A percentile compares a stretch with the other conserved stretches of the same genome.
Evolutionary conservation across 176 grass and related monocot species (phyloP).

Genomic region (Zoysia pacifica): DNA sequence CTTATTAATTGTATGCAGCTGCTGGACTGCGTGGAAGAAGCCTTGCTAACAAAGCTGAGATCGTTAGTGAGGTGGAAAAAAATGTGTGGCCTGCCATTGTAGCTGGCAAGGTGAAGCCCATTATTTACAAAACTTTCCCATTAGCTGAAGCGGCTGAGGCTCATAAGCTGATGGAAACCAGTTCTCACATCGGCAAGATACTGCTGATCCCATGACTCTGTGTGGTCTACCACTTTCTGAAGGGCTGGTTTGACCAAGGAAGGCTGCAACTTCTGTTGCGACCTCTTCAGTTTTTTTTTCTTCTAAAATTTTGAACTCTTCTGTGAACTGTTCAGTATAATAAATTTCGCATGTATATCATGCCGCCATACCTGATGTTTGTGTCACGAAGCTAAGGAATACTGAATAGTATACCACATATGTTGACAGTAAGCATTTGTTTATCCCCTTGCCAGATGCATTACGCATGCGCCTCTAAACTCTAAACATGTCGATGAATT

Average conservation of each 20-base stretch:
- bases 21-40: conserved; percentile 67
- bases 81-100: conserved; percentile 73
- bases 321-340: neutral
- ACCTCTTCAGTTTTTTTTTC: neutral
- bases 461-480: too few species aligned
- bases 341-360: conserved; percentile 19
- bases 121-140: conserved; percentile 64
- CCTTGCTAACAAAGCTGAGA: conserved; percentile 67
- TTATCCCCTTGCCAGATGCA: neutral
- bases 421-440: neutral
- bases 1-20: conserved; percentile 44
- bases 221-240: neutral
- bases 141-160: conserved; percentile 74
- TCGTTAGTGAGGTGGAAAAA: conserved; percentile 73
- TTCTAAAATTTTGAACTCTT: neutral
- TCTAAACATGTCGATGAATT: neutral
- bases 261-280: neutral
- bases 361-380: neutral
- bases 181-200: conserved; percentile 87
- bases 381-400: neutral
- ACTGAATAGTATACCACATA: neutral
- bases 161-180: conserved; percentile 77
- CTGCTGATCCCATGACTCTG: conserved; percentile 60
- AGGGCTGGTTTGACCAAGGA: neutral
- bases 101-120: conserved; percentile 68